Evolutionary conservation across 495 filamentous ascomycete species (phyloP).

Genomic region (Penicillium chermesinum): DNA sequence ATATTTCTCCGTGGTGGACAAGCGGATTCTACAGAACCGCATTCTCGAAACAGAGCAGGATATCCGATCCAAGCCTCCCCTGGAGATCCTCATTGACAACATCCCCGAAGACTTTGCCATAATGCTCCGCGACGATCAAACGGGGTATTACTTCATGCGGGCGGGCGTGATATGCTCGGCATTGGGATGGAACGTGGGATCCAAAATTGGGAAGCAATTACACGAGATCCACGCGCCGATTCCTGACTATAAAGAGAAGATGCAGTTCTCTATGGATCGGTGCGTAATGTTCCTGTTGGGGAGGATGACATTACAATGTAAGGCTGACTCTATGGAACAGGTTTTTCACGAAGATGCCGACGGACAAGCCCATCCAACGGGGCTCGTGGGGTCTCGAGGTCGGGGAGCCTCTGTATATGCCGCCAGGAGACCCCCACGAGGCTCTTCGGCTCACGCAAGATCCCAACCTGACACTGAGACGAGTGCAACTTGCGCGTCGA

Average conservation of each 20-base stretch:
- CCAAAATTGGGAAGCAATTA: slow-evolving; percentile 69
- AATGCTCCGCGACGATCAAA: slow-evolving; percentile 64
- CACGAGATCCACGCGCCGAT: slow-evolving; percentile 72
- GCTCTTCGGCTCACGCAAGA: slow-evolving; percentile 51
- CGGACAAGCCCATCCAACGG: slow-evolving; percentile 73
- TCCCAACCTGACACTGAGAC: slow-evolving; percentile 47
- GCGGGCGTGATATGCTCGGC: slow-evolving; percentile 76
- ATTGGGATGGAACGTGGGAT: slow-evolving; percentile 74
- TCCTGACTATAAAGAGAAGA: slow-evolving; percentile 87
- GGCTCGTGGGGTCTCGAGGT: slow-evolving; percentile 86
- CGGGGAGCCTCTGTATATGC: slow-evolving; percentile 73
- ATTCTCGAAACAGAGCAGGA: slow-evolving; percentile 63
- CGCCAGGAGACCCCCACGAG: slow-evolving; percentile 66
- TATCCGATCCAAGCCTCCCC: slow-evolving; percentile 58
- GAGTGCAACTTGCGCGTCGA: slow-evolving; percentile 77
- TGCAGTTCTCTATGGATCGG: slow-evolving; percentile 86
- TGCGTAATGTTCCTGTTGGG: slow-evolving; percentile 21
- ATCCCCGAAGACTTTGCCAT: slow-evolving; percentile 87
- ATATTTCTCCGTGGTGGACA: slow-evolving; percentile 63
- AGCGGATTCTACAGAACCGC: slow-evolving; percentile 60
- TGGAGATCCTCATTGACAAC: slow-evolving; percentile 73
- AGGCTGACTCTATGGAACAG: slow-evolving; percentile 21
- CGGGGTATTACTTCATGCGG: slow-evolving; percentile 71
- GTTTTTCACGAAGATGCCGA: slow-evolving; percentile 77
- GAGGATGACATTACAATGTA: neutral